A percentile compares a stretch with the other conserved stretches of the same genome.
Evolutionary conservation across 2,329 filamentous ascomycete genomes (phyloP).

Genomic region (Penicillium psychrosexuale): DNA sequence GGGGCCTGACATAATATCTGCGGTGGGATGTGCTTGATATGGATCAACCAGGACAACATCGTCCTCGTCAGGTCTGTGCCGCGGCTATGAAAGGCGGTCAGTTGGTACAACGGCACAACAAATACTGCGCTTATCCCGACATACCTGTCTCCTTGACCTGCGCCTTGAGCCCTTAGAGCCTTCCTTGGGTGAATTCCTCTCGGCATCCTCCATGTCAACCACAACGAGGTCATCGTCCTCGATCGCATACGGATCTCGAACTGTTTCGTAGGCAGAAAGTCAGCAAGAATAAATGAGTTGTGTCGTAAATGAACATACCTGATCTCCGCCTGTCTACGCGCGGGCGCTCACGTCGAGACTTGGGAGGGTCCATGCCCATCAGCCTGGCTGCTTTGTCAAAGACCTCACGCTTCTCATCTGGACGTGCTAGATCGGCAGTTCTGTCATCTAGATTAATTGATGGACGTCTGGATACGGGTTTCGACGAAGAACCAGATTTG

Average conservation of each 20-base stretch:
- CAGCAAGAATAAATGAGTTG: not conserved
- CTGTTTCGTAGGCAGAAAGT: conserved; percentile 19
- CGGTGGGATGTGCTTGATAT: conserved; percentile 45
- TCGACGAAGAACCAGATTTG: conserved; percentile 57
- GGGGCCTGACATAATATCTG: conserved; percentile 45
- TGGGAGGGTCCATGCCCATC: conserved; percentile 58
- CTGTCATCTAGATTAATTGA: conserved; percentile 62
- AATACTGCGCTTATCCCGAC: not conserved
- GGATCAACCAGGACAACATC: conserved; percentile 56
- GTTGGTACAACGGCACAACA: not conserved
- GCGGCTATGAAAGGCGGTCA: conserved; percentile 24
- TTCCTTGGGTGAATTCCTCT: conserved; percentile 31
- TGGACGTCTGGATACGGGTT: conserved; percentile 59
- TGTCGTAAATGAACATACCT: conserved; percentile 23
- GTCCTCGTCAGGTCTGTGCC: conserved; percentile 39
- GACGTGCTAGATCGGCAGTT: conserved; percentile 65
- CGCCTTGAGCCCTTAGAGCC: conserved; percentile 35
- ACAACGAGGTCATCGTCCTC: conserved; percentile 63
- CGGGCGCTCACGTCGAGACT: conserved; percentile 45
- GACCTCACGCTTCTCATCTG: conserved; percentile 64
- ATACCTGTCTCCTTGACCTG: conserved; percentile 41
- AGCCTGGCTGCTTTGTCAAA: conserved; percentile 75
- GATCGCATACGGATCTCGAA: conserved; percentile 59
- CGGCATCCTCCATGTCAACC: conserved; percentile 51
- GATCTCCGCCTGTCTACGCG: conserved; percentile 52